Percentiles rank a stretch among this genome's conserved stretches.
phyloP scores from a whole-genome alignment of 2,329 filamentous ascomycete species.

The Microsporum canis region DNA sequence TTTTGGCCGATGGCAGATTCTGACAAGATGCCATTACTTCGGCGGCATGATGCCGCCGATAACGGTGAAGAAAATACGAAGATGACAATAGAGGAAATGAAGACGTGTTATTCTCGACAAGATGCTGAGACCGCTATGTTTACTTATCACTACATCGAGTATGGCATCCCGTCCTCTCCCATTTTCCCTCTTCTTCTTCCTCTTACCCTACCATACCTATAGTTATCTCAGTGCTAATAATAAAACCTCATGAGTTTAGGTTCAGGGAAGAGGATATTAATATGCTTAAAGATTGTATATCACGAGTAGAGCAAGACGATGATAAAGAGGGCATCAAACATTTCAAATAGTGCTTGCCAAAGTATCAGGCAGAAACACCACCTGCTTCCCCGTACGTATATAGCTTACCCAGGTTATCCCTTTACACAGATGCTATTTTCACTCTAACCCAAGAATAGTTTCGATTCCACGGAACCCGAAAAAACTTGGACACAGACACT shows the following conservation, averaged over 20 bases:
- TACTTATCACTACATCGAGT: background rate
- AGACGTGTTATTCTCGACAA: background rate
- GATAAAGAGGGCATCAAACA: background rate
- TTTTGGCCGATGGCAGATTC: too few relatives aligned
- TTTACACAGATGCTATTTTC: background rate
- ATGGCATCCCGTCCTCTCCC: background rate
- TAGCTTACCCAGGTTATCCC: background rate
- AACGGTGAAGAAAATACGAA: background rate
- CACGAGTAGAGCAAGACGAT: background rate
- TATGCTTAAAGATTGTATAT: background rate
- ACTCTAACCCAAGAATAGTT: background rate
- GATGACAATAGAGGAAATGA: background rate
- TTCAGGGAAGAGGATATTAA: background rate
- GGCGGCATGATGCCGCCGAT: background rate
- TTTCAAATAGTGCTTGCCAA: background rate
- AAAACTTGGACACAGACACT: background rate
- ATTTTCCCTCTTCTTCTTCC: background rate
- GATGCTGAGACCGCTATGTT: background rate
- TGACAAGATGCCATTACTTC: too few relatives aligned
- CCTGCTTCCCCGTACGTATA: background rate
- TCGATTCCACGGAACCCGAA: background rate
- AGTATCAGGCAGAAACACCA: background rate
- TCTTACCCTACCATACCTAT: background rate
- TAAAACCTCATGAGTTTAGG: background rate
- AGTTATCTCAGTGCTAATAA: background rate